Evolutionary conservation across 192 early-diverging fungal genomes (phyloP).

Genomic region (Coemansia sp.): DNA sequence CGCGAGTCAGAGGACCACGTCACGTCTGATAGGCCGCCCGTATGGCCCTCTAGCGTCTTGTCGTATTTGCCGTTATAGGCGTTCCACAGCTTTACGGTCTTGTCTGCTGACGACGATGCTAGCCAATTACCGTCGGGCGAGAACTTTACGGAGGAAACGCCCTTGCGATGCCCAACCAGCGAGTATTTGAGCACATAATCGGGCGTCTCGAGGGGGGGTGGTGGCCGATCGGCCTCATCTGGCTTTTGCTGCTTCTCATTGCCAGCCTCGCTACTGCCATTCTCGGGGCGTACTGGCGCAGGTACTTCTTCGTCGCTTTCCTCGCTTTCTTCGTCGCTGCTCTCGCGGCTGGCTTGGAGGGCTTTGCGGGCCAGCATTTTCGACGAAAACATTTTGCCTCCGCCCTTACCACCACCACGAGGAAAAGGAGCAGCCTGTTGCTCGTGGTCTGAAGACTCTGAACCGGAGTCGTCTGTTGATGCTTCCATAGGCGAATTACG

Average conservation of each 20-base stretch:
- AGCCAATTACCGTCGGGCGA: conserved; percentile 98
- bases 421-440: conserved; percentile 1
- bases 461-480: conserved; percentile 14
- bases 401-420: conserved; percentile 47
- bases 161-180: conserved; percentile 92
- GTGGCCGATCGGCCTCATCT: not conserved
- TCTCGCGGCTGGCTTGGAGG: conserved; percentile 24
- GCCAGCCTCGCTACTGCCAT: not conserved
- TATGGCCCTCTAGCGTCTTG: conserved; percentile 86
- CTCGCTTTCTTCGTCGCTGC: conserved; percentile 24
- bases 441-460: conserved; percentile 15
- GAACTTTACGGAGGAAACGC: conserved; percentile 94
- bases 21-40: conserved; percentile 91
- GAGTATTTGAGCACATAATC: conserved; percentile 87
- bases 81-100: conserved; percentile 93
- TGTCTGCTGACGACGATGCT: conserved; percentile 87
- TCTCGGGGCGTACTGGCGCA: not conserved
- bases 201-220: conserved; percentile 57
- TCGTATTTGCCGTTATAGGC: conserved; percentile 77
- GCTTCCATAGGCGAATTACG: conserved; percentile 28
- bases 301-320: not conserved
- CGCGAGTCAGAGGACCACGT: conserved; percentile 94
- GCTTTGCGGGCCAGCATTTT: conserved; percentile 55
- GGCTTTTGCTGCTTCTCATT: not conserved
- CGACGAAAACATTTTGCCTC: conserved; percentile 56